phyloP scores from a whole-genome alignment of 2,329 filamentous ascomycete genomes.

The Blastomyces parvus region DNA sequence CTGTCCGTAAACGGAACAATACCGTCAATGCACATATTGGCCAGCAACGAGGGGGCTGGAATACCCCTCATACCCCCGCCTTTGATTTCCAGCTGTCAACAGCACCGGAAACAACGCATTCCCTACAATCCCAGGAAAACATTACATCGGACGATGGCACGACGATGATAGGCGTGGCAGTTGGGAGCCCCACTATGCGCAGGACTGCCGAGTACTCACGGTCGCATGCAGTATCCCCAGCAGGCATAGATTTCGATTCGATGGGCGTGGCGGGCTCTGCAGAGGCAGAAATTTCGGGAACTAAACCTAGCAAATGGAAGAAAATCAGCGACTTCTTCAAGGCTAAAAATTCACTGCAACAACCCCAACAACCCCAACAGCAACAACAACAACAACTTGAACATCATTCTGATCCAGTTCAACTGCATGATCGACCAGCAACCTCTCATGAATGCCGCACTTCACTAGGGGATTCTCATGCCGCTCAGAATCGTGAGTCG shows the following conservation, averaged over 20 bases:
- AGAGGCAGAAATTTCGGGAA: not conserved
- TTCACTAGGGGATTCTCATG: not conserved
- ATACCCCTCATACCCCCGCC: not conserved
- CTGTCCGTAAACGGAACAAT: conserved; percentile 5
- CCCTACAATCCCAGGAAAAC: conserved; percentile 14
- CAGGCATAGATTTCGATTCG: not conserved
- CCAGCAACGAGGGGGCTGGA: not conserved
- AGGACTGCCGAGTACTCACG: not conserved
- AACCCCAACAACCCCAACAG: not conserved
- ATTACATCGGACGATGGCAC: conserved; percentile 33
- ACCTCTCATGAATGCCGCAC: not conserved
- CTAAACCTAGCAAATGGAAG: conserved; percentile 39
- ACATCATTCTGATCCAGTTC: conserved; percentile 26
- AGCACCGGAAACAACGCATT: not conserved
- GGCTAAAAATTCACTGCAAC: conserved; percentile 20
- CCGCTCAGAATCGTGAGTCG: not conserved
- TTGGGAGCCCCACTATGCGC: conserved; percentile 53
- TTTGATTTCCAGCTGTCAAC: conserved; percentile 8
- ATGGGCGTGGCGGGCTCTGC: conserved; percentile 23
- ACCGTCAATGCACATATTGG: not conserved
- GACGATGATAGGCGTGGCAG: conserved; percentile 65
- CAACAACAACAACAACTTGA: conserved; percentile 8
- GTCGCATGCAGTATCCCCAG: not conserved
- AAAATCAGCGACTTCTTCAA: conserved; percentile 39
- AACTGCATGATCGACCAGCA: conserved; percentile 17